Percentiles rank a stretch among this genome's conserved stretches.
These are phyloP conservation scores for Trypanosoma boissoni DNA, from an alignment of 208 protist genomes.

Conservation along the genomic window DNA sequence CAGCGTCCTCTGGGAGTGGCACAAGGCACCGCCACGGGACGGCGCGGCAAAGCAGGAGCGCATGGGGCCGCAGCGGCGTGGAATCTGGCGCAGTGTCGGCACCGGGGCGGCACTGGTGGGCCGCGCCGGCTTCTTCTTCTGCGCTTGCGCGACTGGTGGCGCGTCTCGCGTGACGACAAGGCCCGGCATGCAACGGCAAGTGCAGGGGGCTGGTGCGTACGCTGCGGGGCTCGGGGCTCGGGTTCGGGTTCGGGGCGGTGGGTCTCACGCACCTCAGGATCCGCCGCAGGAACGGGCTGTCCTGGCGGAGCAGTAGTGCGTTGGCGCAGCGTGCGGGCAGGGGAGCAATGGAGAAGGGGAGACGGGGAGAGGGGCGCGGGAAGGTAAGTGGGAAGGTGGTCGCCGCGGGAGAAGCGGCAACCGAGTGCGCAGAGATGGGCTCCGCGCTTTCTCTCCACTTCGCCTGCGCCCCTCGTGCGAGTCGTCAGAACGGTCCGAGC, in stretches of 20 bases:
- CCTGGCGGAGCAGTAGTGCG: too few relatives aligned
- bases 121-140: not conserved
- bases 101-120: not conserved
- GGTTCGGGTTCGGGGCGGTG: not conserved
- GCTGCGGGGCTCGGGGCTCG: not conserved
- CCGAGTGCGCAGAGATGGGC: too few relatives aligned
- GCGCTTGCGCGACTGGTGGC: not conserved
- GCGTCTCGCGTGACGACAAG: not conserved
- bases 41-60: not conserved
- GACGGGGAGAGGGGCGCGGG: too few relatives aligned
- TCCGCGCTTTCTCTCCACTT: too few relatives aligned
- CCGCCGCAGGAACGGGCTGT: not conserved
- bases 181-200: not conserved
- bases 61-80: not conserved
- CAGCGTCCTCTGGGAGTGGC: not conserved
- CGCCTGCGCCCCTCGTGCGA: too few relatives aligned
- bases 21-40: not conserved
- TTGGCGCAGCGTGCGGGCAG: too few relatives aligned
- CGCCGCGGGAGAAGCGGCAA: too few relatives aligned
- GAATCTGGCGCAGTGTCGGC: not conserved
- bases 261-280: not conserved
- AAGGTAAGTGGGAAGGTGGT: too few relatives aligned
- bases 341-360: too few relatives aligned
- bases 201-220: not conserved
- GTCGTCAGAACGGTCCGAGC: too few relatives aligned